phyloP scores from a whole-genome alignment of 768 basidiomycete genomes.

The Russula ochroleuca region DNA sequence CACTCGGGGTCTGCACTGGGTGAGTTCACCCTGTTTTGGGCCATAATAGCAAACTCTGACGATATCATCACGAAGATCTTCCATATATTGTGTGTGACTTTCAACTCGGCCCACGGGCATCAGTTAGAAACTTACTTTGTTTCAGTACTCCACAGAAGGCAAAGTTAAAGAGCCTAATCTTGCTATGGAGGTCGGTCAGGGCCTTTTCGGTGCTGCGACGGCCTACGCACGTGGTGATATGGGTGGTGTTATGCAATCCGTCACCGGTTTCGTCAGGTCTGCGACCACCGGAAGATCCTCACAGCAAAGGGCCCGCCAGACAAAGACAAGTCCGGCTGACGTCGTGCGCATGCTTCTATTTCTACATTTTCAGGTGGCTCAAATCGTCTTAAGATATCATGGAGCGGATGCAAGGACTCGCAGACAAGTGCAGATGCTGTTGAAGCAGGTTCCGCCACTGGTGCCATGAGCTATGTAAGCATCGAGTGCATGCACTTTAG shows the following conservation, averaged over 20 bases:
- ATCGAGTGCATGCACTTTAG: background rate
- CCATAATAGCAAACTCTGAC: background rate
- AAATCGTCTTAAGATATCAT: slow-evolving; percentile 57
- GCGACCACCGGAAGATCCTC: slow-evolving; percentile 63
- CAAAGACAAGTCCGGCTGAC: slow-evolving; percentile 83
- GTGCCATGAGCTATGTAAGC: slow-evolving; percentile 78
- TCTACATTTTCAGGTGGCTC: background rate
- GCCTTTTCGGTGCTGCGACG: slow-evolving; percentile 69
- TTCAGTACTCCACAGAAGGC: slow-evolving; percentile 88
- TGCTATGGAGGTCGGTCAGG: slow-evolving; percentile 81
- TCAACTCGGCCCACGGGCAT: background rate
- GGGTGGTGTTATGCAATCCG: slow-evolving; percentile 68
- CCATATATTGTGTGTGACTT: slow-evolving; percentile 34
- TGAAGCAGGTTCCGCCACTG: slow-evolving; percentile 67
- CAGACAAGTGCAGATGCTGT: slow-evolving; percentile 80
- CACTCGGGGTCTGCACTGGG: slow-evolving; percentile 48
- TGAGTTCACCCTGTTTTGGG: slow-evolving; percentile 19
- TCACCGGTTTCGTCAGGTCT: slow-evolving; percentile 69
- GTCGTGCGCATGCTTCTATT: slow-evolving; percentile 51
- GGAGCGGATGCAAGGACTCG: slow-evolving; percentile 80
- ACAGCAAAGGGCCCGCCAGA: slow-evolving; percentile 50
- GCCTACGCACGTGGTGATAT: slow-evolving; percentile 80
- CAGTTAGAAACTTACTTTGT: background rate
- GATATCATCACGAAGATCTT: slow-evolving; percentile 31
- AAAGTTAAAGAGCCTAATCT: slow-evolving; percentile 93